Evolutionary conservation across 345 rosid species (phyloP).

Genomic region (Sapria himalayana): DNA sequence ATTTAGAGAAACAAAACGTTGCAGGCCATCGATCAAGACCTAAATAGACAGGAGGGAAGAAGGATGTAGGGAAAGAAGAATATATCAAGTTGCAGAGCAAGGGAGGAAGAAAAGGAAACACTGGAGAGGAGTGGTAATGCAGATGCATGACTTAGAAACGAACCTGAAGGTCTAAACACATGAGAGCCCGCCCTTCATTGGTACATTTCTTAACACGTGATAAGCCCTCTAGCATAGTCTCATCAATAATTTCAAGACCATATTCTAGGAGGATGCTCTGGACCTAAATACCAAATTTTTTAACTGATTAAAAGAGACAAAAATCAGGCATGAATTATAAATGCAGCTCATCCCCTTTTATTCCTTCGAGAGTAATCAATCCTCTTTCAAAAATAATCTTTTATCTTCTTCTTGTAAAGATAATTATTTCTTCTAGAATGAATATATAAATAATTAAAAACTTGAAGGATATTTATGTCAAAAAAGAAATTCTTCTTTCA

Average conservation of each 20-base stretch:
- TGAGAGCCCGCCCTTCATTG: constrained; percentile 89
- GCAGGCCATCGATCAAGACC: constrained; percentile 84
- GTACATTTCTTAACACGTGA: constrained; percentile 82
- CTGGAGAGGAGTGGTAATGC: not conserved
- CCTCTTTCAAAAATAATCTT: too few species aligned
- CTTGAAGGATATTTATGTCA: too few species aligned
- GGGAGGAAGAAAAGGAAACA: not conserved
- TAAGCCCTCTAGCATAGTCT: constrained; percentile 79
- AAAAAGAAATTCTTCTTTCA: too few species aligned
- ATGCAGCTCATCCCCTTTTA: too few species aligned
- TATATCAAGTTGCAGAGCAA: not conserved
- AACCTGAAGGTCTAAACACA: constrained; percentile 95
- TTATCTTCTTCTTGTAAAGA: too few species aligned
- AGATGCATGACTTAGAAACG: not conserved
- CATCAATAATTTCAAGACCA: constrained; percentile 80
- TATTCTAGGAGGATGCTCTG: constrained; percentile 56
- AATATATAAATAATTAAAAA: too few species aligned
- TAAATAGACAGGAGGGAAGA: constrained; percentile 11
- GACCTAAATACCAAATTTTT: too few species aligned
- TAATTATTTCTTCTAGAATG: too few species aligned
- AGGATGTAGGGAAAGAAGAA: not conserved
- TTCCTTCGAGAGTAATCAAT: too few species aligned
- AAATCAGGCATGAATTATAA: too few species aligned
- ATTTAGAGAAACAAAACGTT: constrained; percentile 51
- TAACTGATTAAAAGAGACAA: too few species aligned